These are phyloP conservation scores for Brachypodium distachyon DNA, from an alignment of 202 grass and related monocot species.

Conservation along the genomic window DNA sequence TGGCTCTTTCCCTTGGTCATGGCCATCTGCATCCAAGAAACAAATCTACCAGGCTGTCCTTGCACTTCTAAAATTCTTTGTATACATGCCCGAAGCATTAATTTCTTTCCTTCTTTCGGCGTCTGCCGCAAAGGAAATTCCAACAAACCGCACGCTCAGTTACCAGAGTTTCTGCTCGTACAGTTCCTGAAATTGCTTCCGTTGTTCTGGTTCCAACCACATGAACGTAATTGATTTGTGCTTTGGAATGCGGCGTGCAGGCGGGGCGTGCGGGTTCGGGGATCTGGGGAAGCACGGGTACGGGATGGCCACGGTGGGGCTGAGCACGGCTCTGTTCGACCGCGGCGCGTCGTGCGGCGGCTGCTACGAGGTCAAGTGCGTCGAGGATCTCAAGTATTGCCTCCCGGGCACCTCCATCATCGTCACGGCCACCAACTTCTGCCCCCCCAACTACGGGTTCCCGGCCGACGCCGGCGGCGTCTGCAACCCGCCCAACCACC, in stretches of 20 bases:
- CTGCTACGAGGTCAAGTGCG: slow-evolving; percentile 95
- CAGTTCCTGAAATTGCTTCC: neutral
- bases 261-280: slow-evolving; percentile 89
- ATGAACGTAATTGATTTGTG: neutral
- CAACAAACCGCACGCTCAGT: slow-evolving; percentile 5
- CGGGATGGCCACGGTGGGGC: slow-evolving; percentile 86
- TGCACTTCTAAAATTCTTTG: neutral
- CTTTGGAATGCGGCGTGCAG: slow-evolving; percentile 28
- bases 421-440: slow-evolving; percentile 96
- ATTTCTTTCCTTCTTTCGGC: neutral
- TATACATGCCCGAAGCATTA: neutral
- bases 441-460: slow-evolving; percentile 87
- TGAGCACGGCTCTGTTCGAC: slow-evolving; percentile 83
- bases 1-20: neutral
- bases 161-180: slow-evolving; percentile 18
- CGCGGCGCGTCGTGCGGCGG: slow-evolving; percentile 83
- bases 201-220: neutral
- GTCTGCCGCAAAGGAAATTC: slow-evolving; percentile 5
- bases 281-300: slow-evolving; percentile 92
- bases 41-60: neutral
- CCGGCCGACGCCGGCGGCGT: slow-evolving; percentile 71
- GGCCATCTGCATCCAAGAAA: neutral
- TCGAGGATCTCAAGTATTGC: slow-evolving; percentile 81
- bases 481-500: slow-evolving; percentile 93
- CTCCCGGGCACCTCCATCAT: slow-evolving; percentile 88